Evolutionary conservation across 2,329 filamentous ascomycete genomes (phyloP), one percentile per base, ranked within the genome.

Genomic region (Pseudogymnoascus sp.): DNA sequence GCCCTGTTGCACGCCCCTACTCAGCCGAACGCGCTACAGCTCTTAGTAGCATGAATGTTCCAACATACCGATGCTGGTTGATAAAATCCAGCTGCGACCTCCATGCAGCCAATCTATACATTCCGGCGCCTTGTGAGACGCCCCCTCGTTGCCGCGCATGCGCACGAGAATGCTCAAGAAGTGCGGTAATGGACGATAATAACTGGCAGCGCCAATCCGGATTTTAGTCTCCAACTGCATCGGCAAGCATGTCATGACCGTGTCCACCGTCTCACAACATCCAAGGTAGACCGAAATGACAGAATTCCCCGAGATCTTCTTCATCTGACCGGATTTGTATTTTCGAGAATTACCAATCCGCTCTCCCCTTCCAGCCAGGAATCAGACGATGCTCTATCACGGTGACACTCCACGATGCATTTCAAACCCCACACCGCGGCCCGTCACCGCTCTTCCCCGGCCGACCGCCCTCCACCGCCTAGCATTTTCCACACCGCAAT

Each of bases 361-460:
- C 49, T 4, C n/a, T 55, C n/a, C 26, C n/a, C 38, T 55, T 33
- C 49, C 5, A 12, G 8, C 6, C 3, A 33, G 19, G 16, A 33
- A 19, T 10, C n/a, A 10, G 26, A 33, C 10, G 26, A 12, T 52
- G 14, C 29, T 31, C 26, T 33, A 33, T 33, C 49, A 33, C 29
- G 6, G 49, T 55, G 26, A 55, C 49, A 33, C 49, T 33, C 49
- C 45, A 31, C 26, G 29, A 4, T 55, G 10, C 26, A 52, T 14
- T 11, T 12, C 45, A 26, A 55, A 55, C 49, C 49, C 49, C 49
- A 55, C 49, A 55, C 49, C 49, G 49, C 26, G 49, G 49, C 49
- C 49, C 49, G 49, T 55, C 49, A 55, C 26, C 49, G 49, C 49
- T 55, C 49, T 55, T 55, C 49, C 49, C 49, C 49, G 49, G n/a